Percentiles rank a stretch among this genome's conserved stretches.
Conservation (phyloP, 2,329 filamentous ascomycete species). For the Blastomyces emzantsi region DNA sequence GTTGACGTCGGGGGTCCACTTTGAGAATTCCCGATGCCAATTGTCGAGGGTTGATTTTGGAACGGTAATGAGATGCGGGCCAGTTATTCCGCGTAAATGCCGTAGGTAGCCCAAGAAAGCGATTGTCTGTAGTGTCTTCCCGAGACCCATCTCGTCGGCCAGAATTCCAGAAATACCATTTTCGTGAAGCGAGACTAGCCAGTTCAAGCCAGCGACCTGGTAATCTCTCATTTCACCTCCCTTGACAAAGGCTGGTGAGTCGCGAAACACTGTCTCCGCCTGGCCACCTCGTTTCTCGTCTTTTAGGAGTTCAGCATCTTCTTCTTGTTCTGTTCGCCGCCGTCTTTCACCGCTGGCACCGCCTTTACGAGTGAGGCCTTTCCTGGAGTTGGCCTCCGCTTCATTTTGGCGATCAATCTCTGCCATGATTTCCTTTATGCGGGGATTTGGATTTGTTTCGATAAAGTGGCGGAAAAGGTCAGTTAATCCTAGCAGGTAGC, state of each 20-base stretch:
- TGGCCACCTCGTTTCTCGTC: constrained; percentile 84
- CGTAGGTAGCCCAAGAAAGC: constrained; percentile 91
- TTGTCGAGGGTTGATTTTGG: constrained; percentile 98
- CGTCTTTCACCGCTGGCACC: constrained; percentile 70
- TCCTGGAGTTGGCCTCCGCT: constrained; percentile 62
- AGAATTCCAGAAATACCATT: constrained; percentile 98
- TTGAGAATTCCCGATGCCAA: constrained; percentile 90
- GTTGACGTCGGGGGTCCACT: constrained; percentile 93
- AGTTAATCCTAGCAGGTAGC: constrained; percentile 87
- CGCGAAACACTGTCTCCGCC: constrained; percentile 83
- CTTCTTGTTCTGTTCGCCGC: constrained; percentile 90
- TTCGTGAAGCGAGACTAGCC: constrained; percentile 94
- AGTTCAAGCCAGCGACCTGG: constrained; percentile 90
- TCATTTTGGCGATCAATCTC: constrained; percentile 92
- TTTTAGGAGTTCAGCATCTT: constrained; percentile 78
- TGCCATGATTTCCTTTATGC: constrained; percentile 84
- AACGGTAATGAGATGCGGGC: constrained; percentile 83
- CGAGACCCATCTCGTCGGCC: constrained; percentile 96
- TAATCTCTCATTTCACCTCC: constrained; percentile 89
- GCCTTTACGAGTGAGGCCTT: constrained; percentile 68
- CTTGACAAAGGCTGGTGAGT: constrained; percentile 83
- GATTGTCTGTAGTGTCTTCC: constrained; percentile 96
- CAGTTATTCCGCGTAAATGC: constrained; percentile 79
- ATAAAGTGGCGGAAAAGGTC: constrained; percentile 99
- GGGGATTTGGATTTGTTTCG: constrained; percentile 90